Base-by-base conservation (phyloP, 768 basidiomycete genomes). In the Antrodiella citrinella region DNA sequence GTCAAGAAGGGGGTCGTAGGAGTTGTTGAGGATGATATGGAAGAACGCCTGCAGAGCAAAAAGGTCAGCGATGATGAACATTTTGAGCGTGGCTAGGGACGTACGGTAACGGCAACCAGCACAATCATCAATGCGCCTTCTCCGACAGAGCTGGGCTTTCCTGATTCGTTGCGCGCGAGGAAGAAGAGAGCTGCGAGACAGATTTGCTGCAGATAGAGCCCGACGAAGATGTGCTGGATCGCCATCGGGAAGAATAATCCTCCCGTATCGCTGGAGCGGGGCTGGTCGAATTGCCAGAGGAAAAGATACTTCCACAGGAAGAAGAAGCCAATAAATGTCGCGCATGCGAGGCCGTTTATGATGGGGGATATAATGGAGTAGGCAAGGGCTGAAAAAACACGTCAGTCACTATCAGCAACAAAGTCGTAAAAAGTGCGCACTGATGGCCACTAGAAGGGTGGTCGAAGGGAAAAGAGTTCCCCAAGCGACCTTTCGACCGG, bases 171-270 rank as follows among this genome's bases (percentile, higher is more conserved):
- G 48, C 69, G 72, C 1, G 84, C 80, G 5, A 99, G 75, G 84
- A 99, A 97, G 78, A 98, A 96, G 54, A 97, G 69, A 3, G 87
- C 89, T 25, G 78, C 76, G 26, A 96, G 71, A 63, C 88, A 92
- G 45, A 97, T 60, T 63, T 96, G 84, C 64, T 94, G 80, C 42
- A 99, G 75, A 63, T 99, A 99, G 63, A 98, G 59, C 2, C 95
- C 96, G 19, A 93, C 91, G 56, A 98, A 97, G 24, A 95, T 62
- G 61, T 98, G 96, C 45, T 89, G 82, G 22, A 98, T 80, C 3
- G 96, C 95, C 66, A 84, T 89, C 20, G 94, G 94, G 76, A 92
- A 98, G 74, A 96, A 98, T 45, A 90, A 63, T 0, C 96, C 96
- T 30, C 95, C 95, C 0, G 92, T 95, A 49, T 96, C 93, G 45